phyloP scores from a whole-genome alignment of 2,329 filamentous ascomycete species.

The Aspergillus sp. region DNA sequence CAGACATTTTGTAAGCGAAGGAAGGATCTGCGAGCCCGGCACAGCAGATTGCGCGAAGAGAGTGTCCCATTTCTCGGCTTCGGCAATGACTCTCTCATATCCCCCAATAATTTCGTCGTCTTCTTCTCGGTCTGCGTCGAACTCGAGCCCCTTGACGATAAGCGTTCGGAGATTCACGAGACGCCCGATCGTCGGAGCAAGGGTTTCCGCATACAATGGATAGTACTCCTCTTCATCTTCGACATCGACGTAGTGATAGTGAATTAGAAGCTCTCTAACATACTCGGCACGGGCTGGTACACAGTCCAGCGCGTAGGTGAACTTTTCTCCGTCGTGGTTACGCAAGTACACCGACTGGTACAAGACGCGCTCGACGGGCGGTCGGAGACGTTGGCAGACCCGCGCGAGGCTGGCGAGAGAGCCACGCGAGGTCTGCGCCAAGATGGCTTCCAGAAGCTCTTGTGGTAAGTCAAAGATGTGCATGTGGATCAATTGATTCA shows the following conservation, averaged over 20 bases:
- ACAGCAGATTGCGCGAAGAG: background rate
- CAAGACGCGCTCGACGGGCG: background rate
- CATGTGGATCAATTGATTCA: background rate
- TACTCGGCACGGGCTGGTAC: background rate
- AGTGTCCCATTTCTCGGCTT: background rate
- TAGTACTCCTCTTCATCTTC: constrained; percentile 6
- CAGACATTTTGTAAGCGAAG: constrained; percentile 6
- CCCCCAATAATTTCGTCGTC: background rate
- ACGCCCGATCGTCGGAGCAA: background rate
- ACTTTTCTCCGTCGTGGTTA: background rate
- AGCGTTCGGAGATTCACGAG: constrained; percentile 4
- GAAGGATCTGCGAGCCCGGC: background rate
- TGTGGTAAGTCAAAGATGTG: constrained; percentile 1
- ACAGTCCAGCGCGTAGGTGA: constrained; percentile 2
- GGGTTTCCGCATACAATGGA: constrained; percentile 1
- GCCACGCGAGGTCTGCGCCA: background rate
- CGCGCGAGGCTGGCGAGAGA: constrained; percentile 3
- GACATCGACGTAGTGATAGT: constrained; percentile 7
- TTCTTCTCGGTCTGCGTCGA: background rate
- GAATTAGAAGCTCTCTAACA: constrained; percentile 2
- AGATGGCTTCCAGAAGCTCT: background rate
- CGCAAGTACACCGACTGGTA: constrained; percentile 8
- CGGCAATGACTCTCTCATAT: background rate
- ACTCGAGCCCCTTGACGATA: constrained; percentile 10
- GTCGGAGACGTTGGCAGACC: constrained; percentile 1